A percentile compares a stretch with the other conserved stretches of the same genome.
Conservation (phyloP, 352 stramenopile genomes). For the Phytopythium boreale region DNA sequence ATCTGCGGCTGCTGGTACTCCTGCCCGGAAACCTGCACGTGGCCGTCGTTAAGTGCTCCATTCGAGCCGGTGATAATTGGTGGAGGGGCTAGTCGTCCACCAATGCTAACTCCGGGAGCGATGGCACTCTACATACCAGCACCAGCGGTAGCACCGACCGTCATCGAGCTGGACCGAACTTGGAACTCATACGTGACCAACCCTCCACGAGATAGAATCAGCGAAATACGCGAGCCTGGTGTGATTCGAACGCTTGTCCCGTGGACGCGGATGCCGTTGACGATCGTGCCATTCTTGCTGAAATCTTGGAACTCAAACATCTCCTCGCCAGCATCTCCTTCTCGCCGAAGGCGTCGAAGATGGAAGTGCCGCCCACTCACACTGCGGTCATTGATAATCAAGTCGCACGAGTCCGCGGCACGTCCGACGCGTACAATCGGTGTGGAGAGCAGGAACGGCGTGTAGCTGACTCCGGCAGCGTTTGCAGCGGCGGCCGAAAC, state of each 20-base stretch:
- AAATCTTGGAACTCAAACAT: slow-evolving; percentile 86
- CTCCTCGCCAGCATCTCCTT: slow-evolving; percentile 48
- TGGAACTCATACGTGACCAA: slow-evolving; percentile 88
- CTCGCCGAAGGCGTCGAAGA: slow-evolving; percentile 57
- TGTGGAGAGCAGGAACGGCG: slow-evolving; percentile 64
- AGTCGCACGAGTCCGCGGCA: slow-evolving; percentile 79
- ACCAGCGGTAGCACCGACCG: slow-evolving; percentile 2
- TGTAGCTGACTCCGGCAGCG: slow-evolving; percentile 35
- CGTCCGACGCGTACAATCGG: slow-evolving; percentile 76
- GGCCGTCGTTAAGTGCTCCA: slow-evolving; percentile 23
- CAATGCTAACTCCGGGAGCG: not conserved
- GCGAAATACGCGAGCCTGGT: slow-evolving; percentile 71
- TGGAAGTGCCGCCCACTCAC: slow-evolving; percentile 86
- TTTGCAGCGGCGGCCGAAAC: slow-evolving; percentile 4
- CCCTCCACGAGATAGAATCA: slow-evolving; percentile 81
- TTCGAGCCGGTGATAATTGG: slow-evolving; percentile 49
- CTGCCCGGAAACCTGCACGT: slow-evolving; percentile 49
- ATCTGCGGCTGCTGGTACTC: slow-evolving; percentile 69
- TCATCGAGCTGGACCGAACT: slow-evolving; percentile 24
- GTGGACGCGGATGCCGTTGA: slow-evolving; percentile 85
- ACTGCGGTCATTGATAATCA: slow-evolving; percentile 87
- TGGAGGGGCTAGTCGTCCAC: slow-evolving; percentile 27
- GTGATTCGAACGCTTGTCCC: slow-evolving; percentile 70
- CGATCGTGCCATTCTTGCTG: slow-evolving; percentile 88
- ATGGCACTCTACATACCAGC: not conserved